phyloP scores from a whole-genome alignment of 192 early-diverging fungal species.

The Coemansia sp. region DNA sequence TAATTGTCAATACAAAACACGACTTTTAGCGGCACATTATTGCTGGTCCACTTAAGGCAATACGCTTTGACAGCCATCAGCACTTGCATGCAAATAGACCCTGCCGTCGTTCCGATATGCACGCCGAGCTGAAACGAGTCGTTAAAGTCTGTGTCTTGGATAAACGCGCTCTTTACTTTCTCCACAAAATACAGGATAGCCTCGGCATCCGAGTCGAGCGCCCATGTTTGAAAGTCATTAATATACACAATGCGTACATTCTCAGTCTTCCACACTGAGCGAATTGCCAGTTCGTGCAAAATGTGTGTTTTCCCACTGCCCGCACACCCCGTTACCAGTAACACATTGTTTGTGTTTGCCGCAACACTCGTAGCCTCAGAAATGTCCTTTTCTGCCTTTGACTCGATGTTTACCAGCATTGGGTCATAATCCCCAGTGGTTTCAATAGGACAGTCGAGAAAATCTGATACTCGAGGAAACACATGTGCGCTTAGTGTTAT shows the following conservation, averaged over 20 bases:
- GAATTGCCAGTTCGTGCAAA: constrained; percentile 12
- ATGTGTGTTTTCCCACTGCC: constrained; percentile 13
- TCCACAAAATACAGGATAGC: too few relatives aligned
- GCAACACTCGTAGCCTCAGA: too few relatives aligned
- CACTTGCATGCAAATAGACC: neutral
- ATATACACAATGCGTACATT: constrained; percentile 9
- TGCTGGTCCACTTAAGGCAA: neutral
- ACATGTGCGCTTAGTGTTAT: too few relatives aligned
- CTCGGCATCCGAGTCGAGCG: too few relatives aligned
- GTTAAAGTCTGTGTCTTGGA: neutral
- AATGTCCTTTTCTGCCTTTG: too few relatives aligned
- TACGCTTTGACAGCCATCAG: neutral
- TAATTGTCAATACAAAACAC: neutral
- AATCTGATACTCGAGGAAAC: too few relatives aligned
- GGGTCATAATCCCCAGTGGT: too few relatives aligned
- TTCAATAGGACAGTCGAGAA: too few relatives aligned
- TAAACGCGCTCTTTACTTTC: neutral
- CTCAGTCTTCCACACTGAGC: neutral
- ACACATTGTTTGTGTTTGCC: too few relatives aligned
- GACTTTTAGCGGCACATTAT: neutral
- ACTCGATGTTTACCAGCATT: too few relatives aligned
- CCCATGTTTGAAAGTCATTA: too few relatives aligned
- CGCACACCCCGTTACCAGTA: neutral
- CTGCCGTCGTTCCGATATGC: neutral
- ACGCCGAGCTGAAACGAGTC: neutral